phyloP scores from a whole-genome alignment of 495 filamentous ascomycete genomes.

The Cercophora samala region DNA sequence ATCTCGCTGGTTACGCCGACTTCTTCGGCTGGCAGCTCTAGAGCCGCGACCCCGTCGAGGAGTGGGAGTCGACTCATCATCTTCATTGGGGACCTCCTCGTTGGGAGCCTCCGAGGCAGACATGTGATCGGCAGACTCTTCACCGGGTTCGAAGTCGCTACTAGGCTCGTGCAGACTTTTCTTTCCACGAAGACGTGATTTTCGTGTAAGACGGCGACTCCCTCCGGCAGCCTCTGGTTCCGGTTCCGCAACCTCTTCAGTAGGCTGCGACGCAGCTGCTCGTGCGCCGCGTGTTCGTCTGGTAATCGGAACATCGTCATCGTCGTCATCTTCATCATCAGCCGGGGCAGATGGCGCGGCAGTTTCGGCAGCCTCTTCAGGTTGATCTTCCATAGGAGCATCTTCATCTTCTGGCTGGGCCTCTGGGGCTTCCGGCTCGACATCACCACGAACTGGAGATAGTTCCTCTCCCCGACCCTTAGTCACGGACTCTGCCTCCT shows the following conservation, averaged over 20 bases:
- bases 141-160: constrained; percentile 83
- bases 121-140: constrained; percentile 53
- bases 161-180: constrained; percentile 62
- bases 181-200: constrained; percentile 46
- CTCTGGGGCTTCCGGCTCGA: constrained; percentile 7
- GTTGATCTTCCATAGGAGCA: constrained; percentile 20
- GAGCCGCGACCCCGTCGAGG: constrained; percentile 38
- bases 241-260: constrained; percentile 34
- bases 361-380: constrained; percentile 27
- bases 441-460: constrained; percentile 9
- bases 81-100: constrained; percentile 32
- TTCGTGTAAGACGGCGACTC: constrained; percentile 48
- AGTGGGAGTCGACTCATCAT: constrained; percentile 43
- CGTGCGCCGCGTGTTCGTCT: constrained; percentile 50
- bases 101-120: constrained; percentile 42
- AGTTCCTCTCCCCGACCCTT: constrained; percentile 18
- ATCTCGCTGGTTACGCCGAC: constrained; percentile 29
- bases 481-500: constrained; percentile 37
- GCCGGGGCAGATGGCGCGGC: constrained; percentile 36
- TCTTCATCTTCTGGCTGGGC: constrained; percentile 15
- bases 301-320: constrained; percentile 62
- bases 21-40: constrained; percentile 39
- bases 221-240: constrained; percentile 29
- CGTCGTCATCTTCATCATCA: constrained; percentile 58
- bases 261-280: constrained; percentile 21